Base-by-base conservation (phyloP, 2,329 filamentous ascomycete species). In the Exserohilum rostratum region DNA sequence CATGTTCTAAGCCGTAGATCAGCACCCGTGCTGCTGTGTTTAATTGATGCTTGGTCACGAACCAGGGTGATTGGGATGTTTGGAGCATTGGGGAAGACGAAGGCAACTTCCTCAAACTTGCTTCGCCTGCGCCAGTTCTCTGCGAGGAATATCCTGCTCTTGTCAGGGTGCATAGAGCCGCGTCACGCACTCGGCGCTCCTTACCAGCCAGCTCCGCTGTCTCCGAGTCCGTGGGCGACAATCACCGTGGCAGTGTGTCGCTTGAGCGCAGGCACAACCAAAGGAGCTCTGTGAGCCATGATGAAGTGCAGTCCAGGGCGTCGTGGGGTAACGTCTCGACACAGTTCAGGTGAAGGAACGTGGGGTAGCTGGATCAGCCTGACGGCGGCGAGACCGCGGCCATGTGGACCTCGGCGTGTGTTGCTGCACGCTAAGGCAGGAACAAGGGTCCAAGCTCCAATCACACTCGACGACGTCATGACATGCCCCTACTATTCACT, bases 211-310 rank as follows among this genome's bases (percentile, higher is more conserved):
- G 85, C 81, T 38, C 89, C 90, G 27, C 76, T 80, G 73, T 98
- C 95, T 60, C 95, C 95, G 34, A 99, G 82, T 12, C 95, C 95
- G 75, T 99, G 95, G 47, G 90, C 84, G 77, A 97, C 92, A 69
- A 99, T 98, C 68, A 98, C 89, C 3, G 93, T 97, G 20, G 92
- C 92, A 33, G 95, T 97, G 78, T 98, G 95, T 71, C 86, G 86
- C 72, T 85, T 90, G 30, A 90, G 79, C 35, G 93, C 90, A 25
- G 91, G 90, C 56, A 96, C 87, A 17, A 95, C 83, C 50, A 95
- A 80, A 10, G 80, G 79, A 52, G 80, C 79, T 59, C 77, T 76
- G 27, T 70, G 55, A 60, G 68, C 60, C 71, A 74, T 74, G 18
- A 35, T 67, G 48, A 31, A 35, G 6, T 42, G 33, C 20, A 31